phyloP scores from a whole-genome alignment of 2,329 filamentous ascomycete genomes.

The Colletotrichum viniferum region DNA sequence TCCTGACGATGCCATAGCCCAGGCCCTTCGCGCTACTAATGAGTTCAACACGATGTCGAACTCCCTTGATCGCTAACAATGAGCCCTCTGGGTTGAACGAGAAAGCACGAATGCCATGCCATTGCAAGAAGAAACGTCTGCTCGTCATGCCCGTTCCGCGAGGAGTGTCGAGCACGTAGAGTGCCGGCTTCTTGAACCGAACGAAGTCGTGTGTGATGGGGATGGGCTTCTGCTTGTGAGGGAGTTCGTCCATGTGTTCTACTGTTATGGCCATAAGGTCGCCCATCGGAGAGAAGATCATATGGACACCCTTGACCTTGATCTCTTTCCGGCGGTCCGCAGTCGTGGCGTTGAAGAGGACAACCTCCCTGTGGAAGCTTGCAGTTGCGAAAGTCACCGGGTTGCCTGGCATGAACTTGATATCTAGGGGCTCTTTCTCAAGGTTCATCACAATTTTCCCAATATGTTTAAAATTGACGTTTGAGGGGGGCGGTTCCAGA shows the following conservation, averaged over 20 bases:
- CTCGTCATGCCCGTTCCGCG: not conserved
- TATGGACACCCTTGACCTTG: not conserved
- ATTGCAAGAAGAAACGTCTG: not conserved
- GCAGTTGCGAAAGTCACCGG: constrained; percentile 6
- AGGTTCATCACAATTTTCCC: constrained; percentile 6
- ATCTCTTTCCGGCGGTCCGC: not conserved
- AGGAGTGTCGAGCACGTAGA: not conserved
- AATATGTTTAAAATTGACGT: constrained; percentile 5
- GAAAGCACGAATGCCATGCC: constrained; percentile 11
- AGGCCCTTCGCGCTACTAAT: not conserved
- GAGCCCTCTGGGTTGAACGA: constrained; percentile 8
- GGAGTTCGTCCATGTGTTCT: not conserved
- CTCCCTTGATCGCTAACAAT: not conserved
- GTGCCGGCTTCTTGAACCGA: not conserved
- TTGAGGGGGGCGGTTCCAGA: not conserved
- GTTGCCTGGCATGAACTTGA: constrained; percentile 1
- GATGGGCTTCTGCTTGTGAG: not conserved
- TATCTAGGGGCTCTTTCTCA: constrained; percentile 5
- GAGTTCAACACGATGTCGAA: constrained; percentile 13
- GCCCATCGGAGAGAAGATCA: constrained; percentile 3
- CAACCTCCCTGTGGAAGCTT: constrained; percentile 6
- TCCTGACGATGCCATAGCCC: constrained; percentile 6
- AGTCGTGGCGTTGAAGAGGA: constrained; percentile 2
- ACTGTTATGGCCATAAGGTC: constrained; percentile 1
- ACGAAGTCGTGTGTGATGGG: constrained; percentile 4